Evolutionary conservation across 75 land plant genomes (phyloP), one percentile per base, ranked within the genome.

Genomic region (Cupressus sempervirens): DNA sequence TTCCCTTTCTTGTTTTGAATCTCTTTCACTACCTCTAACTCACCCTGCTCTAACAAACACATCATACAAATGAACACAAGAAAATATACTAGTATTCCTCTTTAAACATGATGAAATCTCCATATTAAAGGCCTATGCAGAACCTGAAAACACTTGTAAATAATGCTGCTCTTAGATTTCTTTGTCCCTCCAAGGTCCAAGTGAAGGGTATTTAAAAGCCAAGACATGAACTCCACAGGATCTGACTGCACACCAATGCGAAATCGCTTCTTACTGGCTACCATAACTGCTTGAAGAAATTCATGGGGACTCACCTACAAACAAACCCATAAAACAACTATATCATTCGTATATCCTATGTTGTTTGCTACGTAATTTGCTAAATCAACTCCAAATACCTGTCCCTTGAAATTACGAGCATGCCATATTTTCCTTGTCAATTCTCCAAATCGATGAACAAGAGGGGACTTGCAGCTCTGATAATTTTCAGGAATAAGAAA

Each of bases 371-470:
- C 43, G 8, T 43, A 3, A 72, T 35, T 48, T 7, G 81, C 43
- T 11, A 23, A 45, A n/a, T 50, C 26, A 20, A 68, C 68, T 20
- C 53, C 40, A 54, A 87, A 76, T 74, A 97, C 99, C 95, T 98
- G 98, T 84, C 99, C 99, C 83, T 98, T 98, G 75, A 96, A 98
- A 85, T 98, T 98, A 45, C 93, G 65, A 43, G 95, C 87, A 92
- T 98, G 98, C 99, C 99, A 98, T 72, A 98, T 96, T 88, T 98
- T 98, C 62, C 98, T 86, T 34, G 97, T 96, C 16, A 98, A 92
- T 85, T 98, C 99, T 50, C 99, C 99, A 92, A 96, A 98, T 32
- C 99, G 92, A 72, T 98, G 98, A 88, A 98, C 99, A 88, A 98
- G 97, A 76, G 93, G 92, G 50, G 99, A 98, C 83, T 95, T 98